Base-by-base conservation (phyloP, 2,329 filamentous ascomycete species). In the Colletotrichum acutatum region DNA sequence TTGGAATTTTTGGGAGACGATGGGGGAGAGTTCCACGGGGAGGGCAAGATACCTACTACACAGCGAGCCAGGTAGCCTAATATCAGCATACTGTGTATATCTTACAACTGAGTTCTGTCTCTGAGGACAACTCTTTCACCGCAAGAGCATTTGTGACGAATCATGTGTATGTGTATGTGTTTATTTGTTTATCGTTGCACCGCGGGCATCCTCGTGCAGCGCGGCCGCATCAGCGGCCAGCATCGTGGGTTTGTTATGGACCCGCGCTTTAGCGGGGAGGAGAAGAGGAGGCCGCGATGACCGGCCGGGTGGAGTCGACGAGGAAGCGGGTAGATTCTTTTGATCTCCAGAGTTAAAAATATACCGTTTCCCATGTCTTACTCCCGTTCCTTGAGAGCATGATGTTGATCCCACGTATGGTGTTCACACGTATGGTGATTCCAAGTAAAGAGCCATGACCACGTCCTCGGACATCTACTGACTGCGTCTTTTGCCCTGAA, bases 31-130 rank as follows among this genome's bases (percentile, higher is more conserved):
- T 28, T 53, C 46, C 26, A 49, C 57, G 54, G 49, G 54, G 37
- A 61, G 16, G 57, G 34, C 59, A 65, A 67, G 46, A 52, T 46
- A 65, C 34, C 37, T 66, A 42, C 56, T 52, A 71, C 56, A 65
- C 66, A 72, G 54, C 54, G 57, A 53, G 34, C 71, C 30, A 72
- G 70, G 66, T 69, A 72, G 66, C 46, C 66, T 66, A 63, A 63
- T 64, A 70, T 69, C 70, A 72, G 66, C 70, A 69, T 64, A 60
- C 70, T 72, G 70, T 72, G 70, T 70, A 60, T 70, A 64, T 34
- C 57, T 34, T 34, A 24, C 19, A 7, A 26, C 11, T n/a, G 4
- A 12, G 12, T 1, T 12, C 28, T 8, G 6, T 42, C 24, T 26
- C 9, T 26, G 46, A 19, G 26, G 19, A 32, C 32, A 24, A 12